Evolutionary conservation across 2,329 filamentous ascomycete species (phyloP).

Genomic region (Penicillium sp.): DNA sequence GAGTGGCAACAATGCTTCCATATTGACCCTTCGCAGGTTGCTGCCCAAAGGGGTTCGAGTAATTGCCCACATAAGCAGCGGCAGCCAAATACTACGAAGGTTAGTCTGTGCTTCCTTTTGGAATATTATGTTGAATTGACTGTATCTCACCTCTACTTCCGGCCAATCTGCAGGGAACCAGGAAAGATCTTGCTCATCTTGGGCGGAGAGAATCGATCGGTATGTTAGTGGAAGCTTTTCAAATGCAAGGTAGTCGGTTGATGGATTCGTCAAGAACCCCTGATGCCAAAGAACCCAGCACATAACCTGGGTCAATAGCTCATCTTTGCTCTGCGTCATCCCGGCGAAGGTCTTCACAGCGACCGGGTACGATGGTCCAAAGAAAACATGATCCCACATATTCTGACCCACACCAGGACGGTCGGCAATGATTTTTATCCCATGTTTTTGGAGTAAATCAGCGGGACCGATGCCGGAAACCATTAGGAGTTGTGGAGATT

Average conservation of each 20-base stretch:
- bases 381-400: slow-evolving; percentile 36
- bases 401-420: slow-evolving; percentile 40
- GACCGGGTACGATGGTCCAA: slow-evolving; percentile 32
- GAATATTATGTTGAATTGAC: background rate
- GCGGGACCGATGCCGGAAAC: slow-evolving; percentile 52
- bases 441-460: slow-evolving; percentile 23
- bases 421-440: slow-evolving; percentile 29
- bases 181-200: slow-evolving; percentile 22
- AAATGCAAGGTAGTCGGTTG: slow-evolving; percentile 31
- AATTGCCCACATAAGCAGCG: slow-evolving; percentile 31
- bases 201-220: slow-evolving; percentile 19
- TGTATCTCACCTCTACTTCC: slow-evolving; percentile 33
- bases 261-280: slow-evolving; percentile 31
- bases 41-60: slow-evolving; percentile 20
- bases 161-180: slow-evolving; percentile 41
- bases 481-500: slow-evolving; percentile 56
- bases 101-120: background rate
- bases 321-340: slow-evolving; percentile 14
- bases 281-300: slow-evolving; percentile 20
- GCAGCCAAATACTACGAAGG: slow-evolving; percentile 27
- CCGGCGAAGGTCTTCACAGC: slow-evolving; percentile 24
- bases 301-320: slow-evolving; percentile 14
- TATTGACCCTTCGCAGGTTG: slow-evolving; percentile 30
- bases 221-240: slow-evolving; percentile 31
- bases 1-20: slow-evolving; percentile 24